Evolutionary conservation across 345 rosid species (phyloP).

Genomic region (Anastatica hierochuntica): DNA sequence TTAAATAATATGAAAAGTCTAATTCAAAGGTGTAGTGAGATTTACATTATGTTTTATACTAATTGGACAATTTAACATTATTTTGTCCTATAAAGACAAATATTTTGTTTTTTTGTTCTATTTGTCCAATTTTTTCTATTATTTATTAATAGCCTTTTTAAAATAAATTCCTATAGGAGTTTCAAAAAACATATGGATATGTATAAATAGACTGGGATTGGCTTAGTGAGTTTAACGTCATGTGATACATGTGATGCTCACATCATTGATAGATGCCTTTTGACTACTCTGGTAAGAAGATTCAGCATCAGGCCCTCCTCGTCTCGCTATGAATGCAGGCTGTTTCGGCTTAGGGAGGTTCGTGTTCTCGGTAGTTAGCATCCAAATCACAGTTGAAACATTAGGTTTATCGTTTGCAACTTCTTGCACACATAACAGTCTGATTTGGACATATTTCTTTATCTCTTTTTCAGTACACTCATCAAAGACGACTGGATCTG

Average conservation of each 20-base stretch:
- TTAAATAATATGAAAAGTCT: no score
- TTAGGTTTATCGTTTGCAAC: constrained; percentile 29
- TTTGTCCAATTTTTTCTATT: no score
- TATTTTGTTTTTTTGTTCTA: no score
- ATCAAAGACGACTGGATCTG: constrained; percentile 19
- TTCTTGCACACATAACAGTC: constrained; percentile 36
- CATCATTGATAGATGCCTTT: constrained; percentile 21
- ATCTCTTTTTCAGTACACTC: constrained; percentile 18
- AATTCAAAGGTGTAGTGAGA: no score
- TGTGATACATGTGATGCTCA: constrained; percentile 21
- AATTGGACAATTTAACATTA: no score
- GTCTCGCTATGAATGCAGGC: constrained; percentile 20
- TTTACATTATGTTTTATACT: no score
- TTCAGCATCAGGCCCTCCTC: constrained; percentile 12
- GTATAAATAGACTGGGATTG: no score
- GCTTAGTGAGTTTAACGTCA: constrained; percentile 20
- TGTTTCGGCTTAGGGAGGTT: constrained; percentile 13
- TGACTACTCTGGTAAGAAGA: constrained; percentile 23
- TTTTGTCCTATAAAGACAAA: no score
- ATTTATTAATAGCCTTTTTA: no score
- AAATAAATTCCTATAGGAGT: no score
- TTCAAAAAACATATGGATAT: no score
- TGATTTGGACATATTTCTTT: constrained; percentile 27
- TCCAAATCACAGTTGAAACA: constrained; percentile 27
- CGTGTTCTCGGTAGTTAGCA: constrained; percentile 16